These are phyloP conservation scores for Lactuca saligna DNA, from an alignment of 129 eudicot species.

Conservation along the genomic window DNA sequence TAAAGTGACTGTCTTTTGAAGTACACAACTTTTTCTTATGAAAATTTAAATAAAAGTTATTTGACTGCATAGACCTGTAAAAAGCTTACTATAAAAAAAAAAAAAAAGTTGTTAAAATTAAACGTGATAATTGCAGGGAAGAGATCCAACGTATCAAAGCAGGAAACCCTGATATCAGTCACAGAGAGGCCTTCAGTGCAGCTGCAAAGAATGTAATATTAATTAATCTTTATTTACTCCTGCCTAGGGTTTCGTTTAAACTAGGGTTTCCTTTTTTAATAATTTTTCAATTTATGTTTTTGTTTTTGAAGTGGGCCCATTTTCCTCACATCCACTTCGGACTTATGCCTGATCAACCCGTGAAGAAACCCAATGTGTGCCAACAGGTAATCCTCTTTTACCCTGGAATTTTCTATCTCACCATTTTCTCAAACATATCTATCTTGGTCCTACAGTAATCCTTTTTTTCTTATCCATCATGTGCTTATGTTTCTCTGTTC, in stretches of 20 bases:
- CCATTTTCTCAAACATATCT: slow-evolving; percentile 17
- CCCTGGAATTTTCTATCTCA: slow-evolving; percentile 21
- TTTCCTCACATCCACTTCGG: slow-evolving; percentile 99
- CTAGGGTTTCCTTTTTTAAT: slow-evolving; percentile 42
- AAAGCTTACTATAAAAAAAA: neutral
- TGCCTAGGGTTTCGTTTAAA: slow-evolving; percentile 25
- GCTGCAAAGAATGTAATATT: slow-evolving; percentile 97
- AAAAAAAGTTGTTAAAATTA: neutral
- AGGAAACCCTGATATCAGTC: slow-evolving; percentile 99
- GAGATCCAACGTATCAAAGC: slow-evolving; percentile 99
- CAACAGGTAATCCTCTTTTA: slow-evolving; percentile 65
- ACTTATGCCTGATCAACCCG: slow-evolving; percentile 99
- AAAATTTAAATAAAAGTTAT: neutral
- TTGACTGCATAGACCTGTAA: slow-evolving; percentile 6
- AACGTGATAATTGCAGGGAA: slow-evolving; percentile 60
- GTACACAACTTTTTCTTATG: neutral
- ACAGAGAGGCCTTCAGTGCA: slow-evolving; percentile 99
- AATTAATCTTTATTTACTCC: slow-evolving; percentile 20
- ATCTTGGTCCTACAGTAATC: slow-evolving; percentile 21
- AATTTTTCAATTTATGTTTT: neutral
- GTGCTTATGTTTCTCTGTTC: slow-evolving; percentile 24
- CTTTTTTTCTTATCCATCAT: slow-evolving; percentile 28
- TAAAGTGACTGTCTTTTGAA: neutral
- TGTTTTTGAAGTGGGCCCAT: slow-evolving; percentile 91
- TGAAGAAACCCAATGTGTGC: slow-evolving; percentile 92